Base-by-base conservation (phyloP, 2,329 filamentous ascomycete genomes). In the Apiospora marii region DNA sequence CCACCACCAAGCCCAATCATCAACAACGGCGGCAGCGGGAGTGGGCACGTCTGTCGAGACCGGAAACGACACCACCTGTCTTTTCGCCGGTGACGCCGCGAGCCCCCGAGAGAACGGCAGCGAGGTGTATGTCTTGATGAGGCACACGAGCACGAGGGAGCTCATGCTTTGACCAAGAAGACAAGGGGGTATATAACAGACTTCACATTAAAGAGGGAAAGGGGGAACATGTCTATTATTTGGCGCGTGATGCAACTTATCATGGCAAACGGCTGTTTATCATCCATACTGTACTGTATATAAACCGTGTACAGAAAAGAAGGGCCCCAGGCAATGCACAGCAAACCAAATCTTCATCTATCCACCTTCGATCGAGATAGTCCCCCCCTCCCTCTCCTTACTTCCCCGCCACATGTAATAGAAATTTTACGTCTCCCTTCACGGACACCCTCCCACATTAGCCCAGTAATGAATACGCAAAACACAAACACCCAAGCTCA, bases 401-500 rank as follows among this genome's bases (percentile, higher is more conserved):
- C 37, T 8, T 48, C 22, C 44, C 16, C 19, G 16, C 7, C 44
- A 48, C 44, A 7, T 22, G 16, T 0, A 48, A 48, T 6, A 16
- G 16, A 58, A 58, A 14, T 19, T 4, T 14, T 8, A 34, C 51
- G 30, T n/a, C 48, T 51, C 48, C 24, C 8, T 51, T 27, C 37
- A 41, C 10, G 37, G 37, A 37, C 37, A 7, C 37, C 37, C 7
- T 41, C 10, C 6, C 5, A 41, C 7, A 41, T 8, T 1, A 41
- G 37, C 10, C 37, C 37, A 10, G 37, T 10, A 41, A 41, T 10
- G 8, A 41, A 41, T 41, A 7, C 37, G 7, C 7, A 41, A 41
- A 41, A 13, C 2, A 27, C 48, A 27, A 24, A 13, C n/a, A 24
- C 13, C 1, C 49, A 27, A 43, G 8, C 19, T 79, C 78, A 88